phyloP scores from a whole-genome alignment of 73 alveolate species.

The Uronychia setigera region DNA sequence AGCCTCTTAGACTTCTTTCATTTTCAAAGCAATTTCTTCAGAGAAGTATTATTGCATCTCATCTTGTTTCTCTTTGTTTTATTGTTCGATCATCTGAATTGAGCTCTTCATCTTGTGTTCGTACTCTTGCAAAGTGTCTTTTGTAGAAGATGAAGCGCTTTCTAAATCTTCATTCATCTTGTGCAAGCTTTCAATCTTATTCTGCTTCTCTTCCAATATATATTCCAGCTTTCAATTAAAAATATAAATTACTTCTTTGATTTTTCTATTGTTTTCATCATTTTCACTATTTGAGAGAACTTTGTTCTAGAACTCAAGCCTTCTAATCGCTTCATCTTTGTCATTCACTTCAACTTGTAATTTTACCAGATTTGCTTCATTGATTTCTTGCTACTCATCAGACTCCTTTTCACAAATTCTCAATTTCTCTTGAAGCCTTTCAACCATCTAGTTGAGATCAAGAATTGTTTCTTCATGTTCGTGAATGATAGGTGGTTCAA shows the following conservation, averaged over 20 bases:
- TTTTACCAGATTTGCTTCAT: not conserved
- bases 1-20: not conserved
- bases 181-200: not conserved
- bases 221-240: not conserved
- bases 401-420: not conserved
- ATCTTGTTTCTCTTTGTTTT: not conserved
- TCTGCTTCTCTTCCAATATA: not conserved
- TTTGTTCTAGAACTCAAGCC: too few species aligned
- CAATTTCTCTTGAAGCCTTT: not conserved
- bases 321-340: not conserved
- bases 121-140: not conserved
- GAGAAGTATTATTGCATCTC: not conserved
- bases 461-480: not conserved
- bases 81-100: not conserved
- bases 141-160: not conserved
- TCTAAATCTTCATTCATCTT: not conserved
- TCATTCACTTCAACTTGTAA: not conserved
- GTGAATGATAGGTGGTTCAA: not conserved
- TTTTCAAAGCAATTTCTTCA: not conserved
- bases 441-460: not conserved
- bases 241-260: not conserved
- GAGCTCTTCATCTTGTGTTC: not conserved
- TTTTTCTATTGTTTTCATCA: too few species aligned
- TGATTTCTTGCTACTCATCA: not conserved
- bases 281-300: too few species aligned